A percentile compares a stretch with the other conserved stretches of the same genome.
These are phyloP conservation scores for Triticum dicoccoides DNA, from an alignment of 176 grass and related monocot genomes.

Conservation along the genomic window DNA sequence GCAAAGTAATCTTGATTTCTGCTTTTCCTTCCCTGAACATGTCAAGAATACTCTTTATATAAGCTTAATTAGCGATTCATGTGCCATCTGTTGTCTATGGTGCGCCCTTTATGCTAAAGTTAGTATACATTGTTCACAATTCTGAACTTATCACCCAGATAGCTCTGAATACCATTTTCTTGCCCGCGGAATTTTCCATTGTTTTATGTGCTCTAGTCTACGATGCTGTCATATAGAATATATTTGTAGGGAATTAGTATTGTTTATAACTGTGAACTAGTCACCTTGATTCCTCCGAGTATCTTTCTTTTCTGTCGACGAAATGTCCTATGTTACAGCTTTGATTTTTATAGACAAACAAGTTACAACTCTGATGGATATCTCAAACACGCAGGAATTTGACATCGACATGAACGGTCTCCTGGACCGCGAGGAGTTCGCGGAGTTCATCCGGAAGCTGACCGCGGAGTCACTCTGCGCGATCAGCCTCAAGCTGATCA, in stretches of 20 bases:
- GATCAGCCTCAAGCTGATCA: constrained; percentile 69
- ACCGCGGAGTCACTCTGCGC: constrained; percentile 64
- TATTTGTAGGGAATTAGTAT: neutral
- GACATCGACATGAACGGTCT: constrained; percentile 76
- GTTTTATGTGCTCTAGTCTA: neutral
- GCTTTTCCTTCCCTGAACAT: neutral
- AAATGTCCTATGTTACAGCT: neutral
- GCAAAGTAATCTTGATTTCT: constrained; percentile 11
- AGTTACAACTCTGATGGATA: neutral
- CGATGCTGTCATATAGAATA: neutral
- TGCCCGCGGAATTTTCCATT: neutral
- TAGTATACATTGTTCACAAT: neutral
- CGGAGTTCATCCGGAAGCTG: constrained; percentile 81
- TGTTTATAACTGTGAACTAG: neutral
- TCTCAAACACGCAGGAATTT: constrained; percentile 48
- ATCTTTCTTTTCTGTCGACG: neutral
- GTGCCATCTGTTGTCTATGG: neutral
- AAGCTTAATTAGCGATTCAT: neutral
- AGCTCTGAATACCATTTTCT: neutral
- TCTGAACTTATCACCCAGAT: neutral
- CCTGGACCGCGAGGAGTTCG: constrained; percentile 89
- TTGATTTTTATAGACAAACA: neutral
- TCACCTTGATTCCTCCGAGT: neutral
- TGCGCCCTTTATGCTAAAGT: neutral
- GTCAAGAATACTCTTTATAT: neutral